Percentiles rank a stretch among this genome's conserved stretches.
Evolutionary conservation across 176 grass and related monocot genomes (phyloP).

Genomic region (Paspalum vaginatum): DNA sequence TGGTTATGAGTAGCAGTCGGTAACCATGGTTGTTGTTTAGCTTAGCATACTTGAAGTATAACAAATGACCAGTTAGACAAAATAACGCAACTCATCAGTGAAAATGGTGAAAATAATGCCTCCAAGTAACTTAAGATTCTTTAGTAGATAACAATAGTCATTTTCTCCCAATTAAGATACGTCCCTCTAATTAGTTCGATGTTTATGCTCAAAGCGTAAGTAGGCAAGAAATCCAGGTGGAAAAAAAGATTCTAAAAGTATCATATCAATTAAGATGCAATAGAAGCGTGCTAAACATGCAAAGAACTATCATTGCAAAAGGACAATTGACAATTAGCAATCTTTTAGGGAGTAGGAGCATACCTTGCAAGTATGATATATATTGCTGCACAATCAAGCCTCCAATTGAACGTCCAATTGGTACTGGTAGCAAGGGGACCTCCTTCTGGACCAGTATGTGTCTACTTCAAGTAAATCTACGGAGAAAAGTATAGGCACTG

Average conservation of each 20-base stretch:
- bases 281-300: background rate
- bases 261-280: slow-evolving; percentile 21
- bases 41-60: background rate
- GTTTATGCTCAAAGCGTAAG: background rate
- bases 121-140: background rate
- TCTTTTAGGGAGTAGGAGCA: slow-evolving; percentile 24
- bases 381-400: slow-evolving; percentile 21
- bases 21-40: background rate
- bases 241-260: background rate
- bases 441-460: too few species aligned
- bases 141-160: background rate
- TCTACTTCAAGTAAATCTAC: too few species aligned
- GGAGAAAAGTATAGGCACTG: too few species aligned
- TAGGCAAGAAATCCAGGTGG: background rate
- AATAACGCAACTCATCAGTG: background rate
- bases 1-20: background rate
- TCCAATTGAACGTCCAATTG: too few species aligned
- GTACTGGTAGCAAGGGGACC: too few species aligned
- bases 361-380: slow-evolving; percentile 64
- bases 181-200: background rate
- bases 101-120: background rate
- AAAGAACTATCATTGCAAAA: background rate
- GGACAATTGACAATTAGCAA: background rate
- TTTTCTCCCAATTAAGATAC: background rate
- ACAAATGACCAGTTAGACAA: background rate